Percentiles rank a stretch among this genome's conserved stretches.
Conservation (phyloP, 2,329 filamentous ascomycete species). For the Arthrinium puccinioides region DNA sequence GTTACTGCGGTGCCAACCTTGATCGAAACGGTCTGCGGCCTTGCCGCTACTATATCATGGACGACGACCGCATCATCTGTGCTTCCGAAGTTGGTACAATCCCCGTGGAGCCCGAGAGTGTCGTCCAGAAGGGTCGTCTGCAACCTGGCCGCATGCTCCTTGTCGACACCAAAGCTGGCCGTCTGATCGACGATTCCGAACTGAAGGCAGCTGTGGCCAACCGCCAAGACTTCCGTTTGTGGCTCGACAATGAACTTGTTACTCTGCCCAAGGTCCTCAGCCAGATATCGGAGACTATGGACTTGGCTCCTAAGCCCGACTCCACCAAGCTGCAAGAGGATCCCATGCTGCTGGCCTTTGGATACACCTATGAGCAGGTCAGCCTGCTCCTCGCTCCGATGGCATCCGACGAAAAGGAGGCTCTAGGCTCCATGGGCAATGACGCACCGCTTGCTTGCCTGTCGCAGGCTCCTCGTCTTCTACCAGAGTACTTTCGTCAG, state of each 20-base stretch:
- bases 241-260: constrained; percentile 81
- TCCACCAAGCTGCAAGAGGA: constrained; percentile 73
- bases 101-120: constrained; percentile 77
- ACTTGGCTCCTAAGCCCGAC: constrained; percentile 62
- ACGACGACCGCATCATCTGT: constrained; percentile 95
- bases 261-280: constrained; percentile 70
- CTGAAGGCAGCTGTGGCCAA: constrained; percentile 83
- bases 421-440: constrained; percentile 95
- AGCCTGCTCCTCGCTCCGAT: constrained; percentile 87
- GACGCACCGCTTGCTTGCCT: constrained; percentile 89
- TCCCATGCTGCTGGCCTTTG: constrained; percentile 75
- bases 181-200: constrained; percentile 91
- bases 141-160: constrained; percentile 95
- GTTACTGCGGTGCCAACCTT: constrained; percentile 94
- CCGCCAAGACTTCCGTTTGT: constrained; percentile 79
- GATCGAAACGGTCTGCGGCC: constrained; percentile 93
- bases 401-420: constrained; percentile 96
- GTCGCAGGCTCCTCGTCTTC: constrained; percentile 77
- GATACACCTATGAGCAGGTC: constrained; percentile 93
- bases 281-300: constrained; percentile 48
- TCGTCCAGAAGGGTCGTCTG: constrained; percentile 87
- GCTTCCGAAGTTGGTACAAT: constrained; percentile 96
- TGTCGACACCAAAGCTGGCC: constrained; percentile 81
- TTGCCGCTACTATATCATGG: constrained; percentile 94
- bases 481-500: constrained; percentile 96